Percentiles rank a stretch among this genome's conserved stretches.
phyloP scores from a whole-genome alignment of 768 basidiomycete genomes.

The Pisolithus marmoratus region DNA sequence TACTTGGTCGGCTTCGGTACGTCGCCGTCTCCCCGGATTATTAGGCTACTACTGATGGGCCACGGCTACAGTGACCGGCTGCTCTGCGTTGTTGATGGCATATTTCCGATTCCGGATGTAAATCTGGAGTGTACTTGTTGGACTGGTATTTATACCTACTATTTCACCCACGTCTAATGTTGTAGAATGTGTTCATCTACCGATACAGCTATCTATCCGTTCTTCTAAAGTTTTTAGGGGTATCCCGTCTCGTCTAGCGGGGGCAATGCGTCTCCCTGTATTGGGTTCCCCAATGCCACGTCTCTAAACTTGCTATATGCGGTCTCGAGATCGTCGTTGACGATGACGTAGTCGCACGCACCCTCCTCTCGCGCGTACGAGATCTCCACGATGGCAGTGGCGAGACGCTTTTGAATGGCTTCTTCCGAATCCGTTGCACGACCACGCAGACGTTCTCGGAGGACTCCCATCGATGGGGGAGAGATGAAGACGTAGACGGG shows the following conservation, averaged over 20 bases:
- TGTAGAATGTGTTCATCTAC: not conserved
- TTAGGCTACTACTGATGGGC: constrained; percentile 5
- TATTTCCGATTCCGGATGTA: constrained; percentile 66
- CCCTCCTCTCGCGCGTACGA: constrained; percentile 73
- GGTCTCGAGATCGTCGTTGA: constrained; percentile 84
- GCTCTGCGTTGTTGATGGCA: constrained; percentile 82
- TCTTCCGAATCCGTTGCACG: constrained; percentile 83
- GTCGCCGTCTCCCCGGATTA: constrained; percentile 20
- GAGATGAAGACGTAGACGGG: constrained; percentile 91
- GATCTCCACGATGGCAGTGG: constrained; percentile 74
- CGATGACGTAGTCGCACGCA: constrained; percentile 76
- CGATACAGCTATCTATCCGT: not conserved
- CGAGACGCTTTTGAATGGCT: constrained; percentile 67
- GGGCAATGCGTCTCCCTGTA: constrained; percentile 61
- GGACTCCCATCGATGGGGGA: constrained; percentile 71
- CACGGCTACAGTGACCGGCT: constrained; percentile 64
- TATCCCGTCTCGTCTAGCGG: constrained; percentile 42
- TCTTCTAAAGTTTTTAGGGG: constrained; percentile 1
- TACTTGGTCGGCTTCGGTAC: constrained; percentile 83
- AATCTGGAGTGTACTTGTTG: not conserved
- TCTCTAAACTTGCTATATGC: constrained; percentile 75
- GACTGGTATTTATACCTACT: too few species aligned
- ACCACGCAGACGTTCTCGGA: constrained; percentile 63
- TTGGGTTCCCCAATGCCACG: constrained; percentile 66
- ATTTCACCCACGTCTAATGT: not conserved